Conservation (phyloP, 192 early-diverging fungal genomes). For the Borealophlyctis nickersoniae region DNA sequence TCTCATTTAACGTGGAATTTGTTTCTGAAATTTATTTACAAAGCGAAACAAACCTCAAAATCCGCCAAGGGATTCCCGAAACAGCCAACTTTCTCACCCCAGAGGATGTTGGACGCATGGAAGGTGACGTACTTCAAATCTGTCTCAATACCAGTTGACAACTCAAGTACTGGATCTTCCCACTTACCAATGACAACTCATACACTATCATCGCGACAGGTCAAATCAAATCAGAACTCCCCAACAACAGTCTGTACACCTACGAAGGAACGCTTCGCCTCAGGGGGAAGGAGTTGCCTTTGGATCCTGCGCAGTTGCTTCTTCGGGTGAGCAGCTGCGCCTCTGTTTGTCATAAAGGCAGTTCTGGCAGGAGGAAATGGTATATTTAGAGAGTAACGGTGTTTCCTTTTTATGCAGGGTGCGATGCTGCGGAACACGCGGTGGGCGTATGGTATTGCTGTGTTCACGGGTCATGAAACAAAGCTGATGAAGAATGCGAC, state of each 20-base stretch:
- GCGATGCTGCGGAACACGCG: constrained; percentile 90
- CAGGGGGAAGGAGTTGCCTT: constrained; percentile 68
- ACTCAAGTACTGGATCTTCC: too few species aligned
- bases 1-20: neutral
- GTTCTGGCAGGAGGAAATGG: neutral
- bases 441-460: constrained; percentile 90
- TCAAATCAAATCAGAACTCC: constrained; percentile 84
- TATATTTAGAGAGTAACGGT: neutral
- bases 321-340: too few species aligned
- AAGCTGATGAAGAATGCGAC: constrained; percentile 96
- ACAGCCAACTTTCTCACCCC: constrained; percentile 74
- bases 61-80: constrained; percentile 88
- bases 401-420: constrained; percentile 47
- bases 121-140: constrained; percentile 33
- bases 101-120: constrained; percentile 55
- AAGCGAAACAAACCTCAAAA: constrained; percentile 96
- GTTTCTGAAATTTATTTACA: neutral
- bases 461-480: constrained; percentile 97
- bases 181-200: too few species aligned
- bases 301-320: constrained; percentile 91
- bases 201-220: constrained; percentile 61
- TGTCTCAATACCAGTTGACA: too few species aligned
- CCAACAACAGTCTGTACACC: constrained; percentile 96
- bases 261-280: constrained; percentile 78
- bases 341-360: constrained; percentile 9